Conservation (phyloP, 2,329 filamentous ascomycete genomes). For the Hypoxylon rubiginosum region DNA sequence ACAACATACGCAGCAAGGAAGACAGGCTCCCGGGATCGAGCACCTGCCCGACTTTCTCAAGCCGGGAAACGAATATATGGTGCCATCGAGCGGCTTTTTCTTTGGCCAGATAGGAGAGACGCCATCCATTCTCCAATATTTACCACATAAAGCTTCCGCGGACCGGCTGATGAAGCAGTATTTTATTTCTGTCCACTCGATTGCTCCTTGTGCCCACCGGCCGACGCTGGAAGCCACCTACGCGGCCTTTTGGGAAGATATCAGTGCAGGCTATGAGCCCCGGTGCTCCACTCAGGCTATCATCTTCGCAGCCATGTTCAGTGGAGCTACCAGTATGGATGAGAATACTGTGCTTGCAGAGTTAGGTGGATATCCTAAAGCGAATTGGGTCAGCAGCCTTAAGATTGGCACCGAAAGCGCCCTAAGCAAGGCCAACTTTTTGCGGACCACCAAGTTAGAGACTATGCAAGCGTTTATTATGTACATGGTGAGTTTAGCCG, state of each 20-base stretch:
- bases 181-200: constrained; percentile 75
- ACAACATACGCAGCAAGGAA: constrained; percentile 39
- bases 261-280: constrained; percentile 72
- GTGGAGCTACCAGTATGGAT: constrained; percentile 75
- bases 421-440: constrained; percentile 76
- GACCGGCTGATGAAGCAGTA: constrained; percentile 77
- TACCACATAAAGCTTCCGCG: constrained; percentile 70
- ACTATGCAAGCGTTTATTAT: constrained; percentile 83
- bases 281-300: constrained; percentile 75
- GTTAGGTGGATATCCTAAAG: constrained; percentile 68
- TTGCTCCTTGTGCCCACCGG: constrained; percentile 76
- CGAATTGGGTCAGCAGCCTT: constrained; percentile 71
- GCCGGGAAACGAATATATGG: constrained; percentile 75
- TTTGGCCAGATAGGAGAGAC: constrained; percentile 67
- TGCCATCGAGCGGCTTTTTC: constrained; percentile 76
- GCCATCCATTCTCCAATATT: constrained; percentile 68
- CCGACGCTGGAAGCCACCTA: constrained; percentile 77
- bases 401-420: constrained; percentile 76
- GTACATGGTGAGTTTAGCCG: constrained; percentile 71
- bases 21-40: constrained; percentile 44
- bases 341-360: constrained; percentile 65
- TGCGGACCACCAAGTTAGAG: constrained; percentile 78
- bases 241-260: constrained; percentile 73
- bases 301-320: constrained; percentile 78
- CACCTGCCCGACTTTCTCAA: constrained; percentile 67